Base-by-base conservation (phyloP, 208 protist genomes). In the Crithidia bombi region DNA sequence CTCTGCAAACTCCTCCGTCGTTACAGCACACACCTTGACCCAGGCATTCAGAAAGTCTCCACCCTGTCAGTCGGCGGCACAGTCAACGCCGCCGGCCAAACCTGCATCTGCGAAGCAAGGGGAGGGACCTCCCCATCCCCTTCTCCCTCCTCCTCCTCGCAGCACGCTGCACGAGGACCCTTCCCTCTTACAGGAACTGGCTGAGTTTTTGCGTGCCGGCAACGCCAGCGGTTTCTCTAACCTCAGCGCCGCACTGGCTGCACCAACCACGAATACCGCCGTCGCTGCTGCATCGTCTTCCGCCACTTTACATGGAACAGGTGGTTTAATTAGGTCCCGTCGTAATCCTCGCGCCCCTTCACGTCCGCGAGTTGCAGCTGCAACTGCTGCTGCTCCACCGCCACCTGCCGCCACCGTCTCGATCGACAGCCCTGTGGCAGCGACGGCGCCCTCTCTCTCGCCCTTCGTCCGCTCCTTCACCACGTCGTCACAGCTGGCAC, bases 191-290 rank as follows among this genome's bases (percentile, higher is more conserved):
- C 61, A 32, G 23, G 65, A 65, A 44, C 61, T 80, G 3, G 56
- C 55, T 6, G 63, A 75, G 5, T 75, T 80, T 39, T 46, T 75
- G 32, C 66, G 62, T 6, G 68, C 47, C 15, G 73, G 55, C 52
- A 70, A 73, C 50, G 35, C 39, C 9, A 23, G 41, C 25, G 49
- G 52, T 36, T 74, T 68, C 32, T 69, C 67, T 1, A 43, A 39
- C 30, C 63, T 76, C 36, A 69, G 52, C 39, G 71, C 71, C 4
- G 71, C 63, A 17, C 44, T 65, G 10, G 21, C 59, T 5, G 32
- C 41, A 15, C 57, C 57, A 2, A 3, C 57, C 23, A 12, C 57
- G 1, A 41, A 25, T 14, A n/a, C n/a, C n/a, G n/a, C n/a, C n/a
- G n/a, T n/a, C n/a, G n/a, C n/a, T n/a, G n/a, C n/a, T n/a, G n/a